A percentile compares a stretch with the other conserved stretches of the same genome.
Conservation (phyloP, 2,329 filamentous ascomycete genomes). For the Colletotrichum filicis region DNA sequence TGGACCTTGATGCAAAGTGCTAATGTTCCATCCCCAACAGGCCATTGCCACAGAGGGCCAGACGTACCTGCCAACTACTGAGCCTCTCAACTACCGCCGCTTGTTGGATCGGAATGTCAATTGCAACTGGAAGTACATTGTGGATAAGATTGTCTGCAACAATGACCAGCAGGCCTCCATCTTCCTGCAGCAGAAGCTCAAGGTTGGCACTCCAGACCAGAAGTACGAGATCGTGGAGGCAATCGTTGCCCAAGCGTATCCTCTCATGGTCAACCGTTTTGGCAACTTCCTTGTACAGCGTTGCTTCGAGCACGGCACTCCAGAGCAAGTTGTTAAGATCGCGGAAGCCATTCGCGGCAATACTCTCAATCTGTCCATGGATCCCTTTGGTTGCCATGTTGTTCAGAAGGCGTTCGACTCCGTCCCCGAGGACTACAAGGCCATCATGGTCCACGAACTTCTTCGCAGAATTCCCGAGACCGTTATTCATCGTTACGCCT, state of each 20-base stretch:
- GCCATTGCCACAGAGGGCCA: slow-evolving; percentile 66
- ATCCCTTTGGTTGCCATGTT: slow-evolving; percentile 97
- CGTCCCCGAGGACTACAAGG: slow-evolving; percentile 97
- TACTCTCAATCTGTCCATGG: slow-evolving; percentile 95
- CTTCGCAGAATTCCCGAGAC: slow-evolving; percentile 96
- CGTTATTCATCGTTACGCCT: slow-evolving; percentile 97
- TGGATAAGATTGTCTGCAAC: slow-evolving; percentile 99
- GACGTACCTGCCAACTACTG: slow-evolving; percentile 86
- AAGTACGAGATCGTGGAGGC: slow-evolving; percentile 98
- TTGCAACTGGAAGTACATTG: slow-evolving; percentile 99
- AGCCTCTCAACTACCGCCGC: slow-evolving; percentile 96
- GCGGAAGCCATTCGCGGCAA: slow-evolving; percentile 94
- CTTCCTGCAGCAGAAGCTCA: slow-evolving; percentile 98
- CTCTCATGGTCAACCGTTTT: slow-evolving; percentile 97
- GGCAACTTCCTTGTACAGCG: slow-evolving; percentile 98
- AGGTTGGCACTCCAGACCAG: slow-evolving; percentile 93
- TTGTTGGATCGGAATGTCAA: slow-evolving; percentile 95
- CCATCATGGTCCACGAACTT: slow-evolving; percentile 98
- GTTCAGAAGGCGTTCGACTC: slow-evolving; percentile 99
- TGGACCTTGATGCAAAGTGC: neutral
- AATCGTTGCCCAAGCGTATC: slow-evolving; percentile 94
- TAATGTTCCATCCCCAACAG: slow-evolving; percentile 46
- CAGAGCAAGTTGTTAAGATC: slow-evolving; percentile 94
- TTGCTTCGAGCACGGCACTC: slow-evolving; percentile 97
- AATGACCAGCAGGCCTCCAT: slow-evolving; percentile 99